These are phyloP conservation scores for Xerocomus potaroensis DNA, from an alignment of 768 basidiomycete species.

Conservation along the genomic window DNA sequence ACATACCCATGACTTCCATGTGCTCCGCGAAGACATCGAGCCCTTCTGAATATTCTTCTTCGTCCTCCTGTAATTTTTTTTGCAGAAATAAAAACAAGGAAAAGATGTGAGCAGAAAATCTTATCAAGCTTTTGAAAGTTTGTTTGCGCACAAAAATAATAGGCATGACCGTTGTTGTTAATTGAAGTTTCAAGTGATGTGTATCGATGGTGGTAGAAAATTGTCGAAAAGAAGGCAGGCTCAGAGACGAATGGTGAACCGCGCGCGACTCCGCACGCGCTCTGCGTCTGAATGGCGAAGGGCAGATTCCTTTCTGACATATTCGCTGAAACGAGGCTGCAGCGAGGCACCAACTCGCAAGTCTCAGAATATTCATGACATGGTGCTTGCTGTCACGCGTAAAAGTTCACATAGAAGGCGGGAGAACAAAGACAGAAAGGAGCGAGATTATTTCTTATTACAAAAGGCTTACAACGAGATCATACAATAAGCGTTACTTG, in stretches of 20 bases:
- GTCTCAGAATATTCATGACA: conserved; percentile 19
- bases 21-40: conserved; percentile 11
- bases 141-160: conserved; percentile 19
- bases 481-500: conserved; percentile 45
- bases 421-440: conserved; percentile 10
- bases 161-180: conserved; percentile 8
- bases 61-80: conserved; percentile 18
- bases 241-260: conserved; percentile 1
- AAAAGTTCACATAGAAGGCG: conserved; percentile 20
- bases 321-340: conserved; percentile 2
- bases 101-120: conserved; percentile 3
- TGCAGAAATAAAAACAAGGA: not conserved
- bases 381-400: conserved; percentile 24
- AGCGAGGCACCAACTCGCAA: conserved; percentile 24
- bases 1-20: conserved; percentile 13
- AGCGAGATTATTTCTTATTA: conserved; percentile 28
- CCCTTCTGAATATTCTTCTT: conserved; percentile 20
- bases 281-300: no score
- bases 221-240: conserved; percentile 1
- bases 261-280: no score
- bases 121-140: not conserved
- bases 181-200: conserved; percentile 4
- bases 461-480: conserved; percentile 26
- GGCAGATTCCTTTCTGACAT: conserved; percentile 4
- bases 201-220: conserved; percentile 9